These are phyloP conservation scores for Leccinum olivaceopallidum DNA, from an alignment of 768 basidiomycete genomes.

Conservation along the genomic window DNA sequence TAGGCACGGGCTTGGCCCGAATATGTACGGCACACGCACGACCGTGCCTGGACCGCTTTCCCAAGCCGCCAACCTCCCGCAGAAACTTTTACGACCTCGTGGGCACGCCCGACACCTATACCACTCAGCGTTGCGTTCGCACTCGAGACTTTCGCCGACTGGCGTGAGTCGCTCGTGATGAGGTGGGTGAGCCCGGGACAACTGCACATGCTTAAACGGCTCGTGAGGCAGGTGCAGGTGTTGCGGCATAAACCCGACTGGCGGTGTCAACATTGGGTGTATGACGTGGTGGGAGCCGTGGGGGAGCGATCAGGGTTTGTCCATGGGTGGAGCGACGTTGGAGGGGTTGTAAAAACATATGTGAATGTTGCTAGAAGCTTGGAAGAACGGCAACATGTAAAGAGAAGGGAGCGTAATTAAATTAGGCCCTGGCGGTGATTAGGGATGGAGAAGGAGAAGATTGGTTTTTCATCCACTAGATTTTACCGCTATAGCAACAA, in stretches of 20 bases:
- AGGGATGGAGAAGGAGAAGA: not conserved
- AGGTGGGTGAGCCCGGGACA: slow-evolving; percentile 21
- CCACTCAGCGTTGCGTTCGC: slow-evolving; percentile 5
- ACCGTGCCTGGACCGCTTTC: not conserved
- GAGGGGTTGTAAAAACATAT: slow-evolving; percentile 25
- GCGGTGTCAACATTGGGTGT: slow-evolving; percentile 31
- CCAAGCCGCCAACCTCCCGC: not conserved
- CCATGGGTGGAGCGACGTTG: slow-evolving; percentile 14
- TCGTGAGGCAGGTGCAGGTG: slow-evolving; percentile 16
- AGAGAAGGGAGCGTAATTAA: not conserved
- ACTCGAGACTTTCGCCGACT: slow-evolving; percentile 16
- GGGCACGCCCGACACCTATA: slow-evolving; percentile 28
- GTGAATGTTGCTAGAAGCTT: slow-evolving; percentile 30
- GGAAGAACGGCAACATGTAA: slow-evolving; percentile 32
- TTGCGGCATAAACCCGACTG: slow-evolving; percentile 21
- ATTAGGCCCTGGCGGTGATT: slow-evolving; percentile 4
- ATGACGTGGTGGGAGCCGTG: slow-evolving; percentile 19
- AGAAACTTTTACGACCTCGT: slow-evolving; percentile 32
- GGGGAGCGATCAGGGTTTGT: slow-evolving; percentile 10
- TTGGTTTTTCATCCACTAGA: not conserved
- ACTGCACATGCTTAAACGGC: slow-evolving; percentile 18
- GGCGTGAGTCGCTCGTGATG: slow-evolving; percentile 29
- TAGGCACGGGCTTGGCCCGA: not conserved
- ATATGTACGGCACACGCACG: not conserved
- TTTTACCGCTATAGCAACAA: slow-evolving; percentile 23